Evolutionary conservation across 805 yeast species (phyloP), one percentile per base, ranked within the genome.

Genomic region (Spathaspora gorwiae): DNA sequence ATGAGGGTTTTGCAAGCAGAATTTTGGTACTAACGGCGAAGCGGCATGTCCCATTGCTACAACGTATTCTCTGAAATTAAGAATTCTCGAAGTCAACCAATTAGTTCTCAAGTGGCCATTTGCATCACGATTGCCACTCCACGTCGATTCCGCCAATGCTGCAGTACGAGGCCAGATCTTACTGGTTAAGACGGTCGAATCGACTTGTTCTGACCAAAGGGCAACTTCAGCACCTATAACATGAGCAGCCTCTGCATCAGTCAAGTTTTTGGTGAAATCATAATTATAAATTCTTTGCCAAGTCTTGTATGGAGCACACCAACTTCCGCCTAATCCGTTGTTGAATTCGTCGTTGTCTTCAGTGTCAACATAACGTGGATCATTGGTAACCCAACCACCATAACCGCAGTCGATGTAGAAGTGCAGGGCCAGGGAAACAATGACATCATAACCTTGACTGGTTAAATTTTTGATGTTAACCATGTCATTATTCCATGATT

Each of bases 261-360:
- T 66, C 35, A 70, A 56, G 40, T 56, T 56, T 10, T 54, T 55
- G 13, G 63, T 50, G 43, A 69, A 54, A 45, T 70, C 73, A 44
- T 52, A 68, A 45, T 56, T 53, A 50, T 70, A 70, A 37, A 71
- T 68, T 42, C 70, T 47, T 49, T 70, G 75, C 72, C 72, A 71
- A 1, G 69, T 66, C 52, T 70, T 71, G 56, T 71, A 71, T 7
- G 76, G 75, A 26, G 60, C 68, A 49, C 75, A 70, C 70, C 71
- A 68, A 2, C 68, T 61, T 7, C 73, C 72, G 24, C 68, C 71
- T 34, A 38, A 32, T 5, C 64, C 62, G 14, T 54, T 47, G 51
- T 67, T 67, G 54, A 61, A 64, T 14, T 46, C 59, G 7, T 48
- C 51, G 35, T 54, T 54, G 5, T 44, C 51, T 7, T 53, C 51